phyloP scores from a whole-genome alignment of 2,329 filamentous ascomycete species.

The Monosporascus sp. region DNA sequence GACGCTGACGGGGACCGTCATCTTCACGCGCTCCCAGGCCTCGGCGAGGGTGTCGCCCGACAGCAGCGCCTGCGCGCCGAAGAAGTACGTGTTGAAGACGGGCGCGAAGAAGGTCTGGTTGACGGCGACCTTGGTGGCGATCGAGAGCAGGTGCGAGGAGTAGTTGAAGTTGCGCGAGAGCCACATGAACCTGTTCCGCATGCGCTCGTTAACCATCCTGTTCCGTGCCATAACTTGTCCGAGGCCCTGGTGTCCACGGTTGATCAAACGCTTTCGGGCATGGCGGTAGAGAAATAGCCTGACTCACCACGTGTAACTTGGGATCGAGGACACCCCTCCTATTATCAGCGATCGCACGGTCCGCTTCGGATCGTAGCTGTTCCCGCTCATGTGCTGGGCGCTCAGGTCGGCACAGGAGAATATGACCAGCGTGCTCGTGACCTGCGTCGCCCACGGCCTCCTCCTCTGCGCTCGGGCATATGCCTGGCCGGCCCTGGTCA shows the following conservation, averaged over 20 bases:
- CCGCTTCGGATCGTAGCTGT: constrained; percentile 61
- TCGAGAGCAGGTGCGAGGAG: constrained; percentile 61
- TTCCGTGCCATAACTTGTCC: not conserved
- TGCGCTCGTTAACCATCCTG: not conserved
- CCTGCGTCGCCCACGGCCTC: constrained; percentile 73
- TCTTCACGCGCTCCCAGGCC: constrained; percentile 63
- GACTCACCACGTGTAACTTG: constrained; percentile 72
- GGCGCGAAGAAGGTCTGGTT: constrained; percentile 81
- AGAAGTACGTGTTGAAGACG: constrained; percentile 77
- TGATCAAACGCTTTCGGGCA: not conserved
- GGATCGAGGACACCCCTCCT: constrained; percentile 67
- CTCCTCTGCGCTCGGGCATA: constrained; percentile 68
- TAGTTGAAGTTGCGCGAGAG: constrained; percentile 82
- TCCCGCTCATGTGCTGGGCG: constrained; percentile 63
- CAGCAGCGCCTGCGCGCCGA: constrained; percentile 71
- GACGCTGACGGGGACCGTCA: constrained; percentile 71
- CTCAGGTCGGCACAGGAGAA: constrained; percentile 74
- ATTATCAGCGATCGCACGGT: constrained; percentile 70
- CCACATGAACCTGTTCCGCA: constrained; percentile 62
- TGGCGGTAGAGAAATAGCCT: not conserved
- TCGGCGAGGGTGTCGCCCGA: constrained; percentile 61
- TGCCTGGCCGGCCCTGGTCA: constrained; percentile 46
- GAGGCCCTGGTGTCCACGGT: not conserved
- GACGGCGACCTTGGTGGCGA: constrained; percentile 70
- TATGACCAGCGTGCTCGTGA: constrained; percentile 69